phyloP scores from a whole-genome alignment of 192 early-diverging fungal genomes.

The Rhizophagus sp. region DNA sequence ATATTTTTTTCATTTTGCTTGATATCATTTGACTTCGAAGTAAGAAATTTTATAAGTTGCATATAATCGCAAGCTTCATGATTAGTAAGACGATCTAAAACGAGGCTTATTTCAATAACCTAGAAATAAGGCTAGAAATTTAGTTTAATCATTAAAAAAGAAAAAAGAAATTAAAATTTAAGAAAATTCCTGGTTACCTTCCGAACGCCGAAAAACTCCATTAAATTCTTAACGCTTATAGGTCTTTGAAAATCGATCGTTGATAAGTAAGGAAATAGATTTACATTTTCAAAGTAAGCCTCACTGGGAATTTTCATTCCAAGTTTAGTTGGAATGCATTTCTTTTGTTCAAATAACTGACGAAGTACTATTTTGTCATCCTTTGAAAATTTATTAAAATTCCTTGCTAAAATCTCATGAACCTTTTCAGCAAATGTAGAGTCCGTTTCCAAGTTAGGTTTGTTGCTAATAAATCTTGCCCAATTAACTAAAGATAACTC shows the following conservation, averaged over 20 bases:
- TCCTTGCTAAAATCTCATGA: constrained; percentile 53
- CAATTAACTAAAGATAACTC: constrained; percentile 6
- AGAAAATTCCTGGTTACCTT: constrained; percentile 45
- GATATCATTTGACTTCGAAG: constrained; percentile 54
- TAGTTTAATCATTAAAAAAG: too few species aligned
- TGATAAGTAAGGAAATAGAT: constrained; percentile 82
- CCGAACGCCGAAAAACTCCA: constrained; percentile 74
- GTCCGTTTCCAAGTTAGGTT: constrained; percentile 31
- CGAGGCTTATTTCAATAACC: constrained; percentile 80
- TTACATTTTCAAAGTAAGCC: constrained; percentile 77
- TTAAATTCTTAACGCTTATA: constrained; percentile 50
- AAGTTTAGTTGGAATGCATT: constrained; percentile 71
- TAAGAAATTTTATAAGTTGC: constrained; percentile 82
- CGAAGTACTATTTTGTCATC: constrained; percentile 36
- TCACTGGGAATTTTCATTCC: constrained; percentile 70
- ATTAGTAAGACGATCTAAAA: constrained; percentile 75
- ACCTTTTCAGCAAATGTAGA: constrained; percentile 69
- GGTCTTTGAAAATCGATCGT: constrained; percentile 57
- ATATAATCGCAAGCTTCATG: constrained; percentile 83
- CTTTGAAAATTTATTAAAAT: constrained; percentile 39
- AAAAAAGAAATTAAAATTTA: too few species aligned
- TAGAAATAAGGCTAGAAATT: constrained; percentile 7
- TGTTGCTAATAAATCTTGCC: constrained; percentile 1
- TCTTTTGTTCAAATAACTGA: constrained; percentile 39
- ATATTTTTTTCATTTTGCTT: constrained; percentile 58